A percentile compares a stretch with the other conserved stretches of the same genome.
Evolutionary conservation across 768 basidiomycete species (phyloP).

Genomic region (Mrakia frigida): DNA sequence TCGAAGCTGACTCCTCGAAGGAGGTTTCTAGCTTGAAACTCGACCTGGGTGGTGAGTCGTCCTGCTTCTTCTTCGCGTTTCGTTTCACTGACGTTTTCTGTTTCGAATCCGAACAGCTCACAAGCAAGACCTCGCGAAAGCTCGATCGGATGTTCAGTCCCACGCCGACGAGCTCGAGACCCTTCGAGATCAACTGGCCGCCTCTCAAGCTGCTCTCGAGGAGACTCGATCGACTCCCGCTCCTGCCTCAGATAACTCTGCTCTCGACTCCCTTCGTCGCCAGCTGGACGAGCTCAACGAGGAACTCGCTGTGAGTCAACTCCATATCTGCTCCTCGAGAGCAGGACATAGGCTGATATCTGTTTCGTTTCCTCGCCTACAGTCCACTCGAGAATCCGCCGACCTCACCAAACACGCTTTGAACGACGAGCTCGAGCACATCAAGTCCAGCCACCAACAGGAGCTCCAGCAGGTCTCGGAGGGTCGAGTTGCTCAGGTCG

Average conservation of each 20-base stretch:
- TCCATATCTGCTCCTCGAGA: background rate
- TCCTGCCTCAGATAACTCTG: background rate
- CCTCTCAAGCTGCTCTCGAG: conserved; percentile 5
- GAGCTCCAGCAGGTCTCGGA: conserved; percentile 18
- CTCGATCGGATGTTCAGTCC: background rate
- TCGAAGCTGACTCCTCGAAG: conserved; percentile 19
- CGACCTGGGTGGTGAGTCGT: conserved; percentile 13
- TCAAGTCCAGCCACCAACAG: background rate
- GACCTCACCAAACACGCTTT: conserved; percentile 22
- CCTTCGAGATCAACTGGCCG: conserved; percentile 17
- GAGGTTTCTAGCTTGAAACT: conserved; percentile 1
- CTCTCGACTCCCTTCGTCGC: background rate
- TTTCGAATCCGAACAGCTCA: conserved; percentile 3
- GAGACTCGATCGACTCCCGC: conserved; percentile 7
- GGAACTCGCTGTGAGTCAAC: background rate
- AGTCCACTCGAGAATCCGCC: conserved; percentile 19
- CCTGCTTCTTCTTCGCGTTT: too few relatives aligned
- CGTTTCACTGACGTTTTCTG: background rate
- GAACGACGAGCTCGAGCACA: conserved; percentile 17
- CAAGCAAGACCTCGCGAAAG: conserved; percentile 17
- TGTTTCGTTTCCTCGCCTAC: background rate
- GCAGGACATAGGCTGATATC: background rate
- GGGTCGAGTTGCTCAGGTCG: conserved; percentile 18
- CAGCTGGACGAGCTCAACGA: conserved; percentile 8
- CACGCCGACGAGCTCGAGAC: conserved; percentile 16